These are phyloP conservation scores for Debaryomyces udenii DNA, from an alignment of 1,139 yeast genomes.

Conservation along the genomic window DNA sequence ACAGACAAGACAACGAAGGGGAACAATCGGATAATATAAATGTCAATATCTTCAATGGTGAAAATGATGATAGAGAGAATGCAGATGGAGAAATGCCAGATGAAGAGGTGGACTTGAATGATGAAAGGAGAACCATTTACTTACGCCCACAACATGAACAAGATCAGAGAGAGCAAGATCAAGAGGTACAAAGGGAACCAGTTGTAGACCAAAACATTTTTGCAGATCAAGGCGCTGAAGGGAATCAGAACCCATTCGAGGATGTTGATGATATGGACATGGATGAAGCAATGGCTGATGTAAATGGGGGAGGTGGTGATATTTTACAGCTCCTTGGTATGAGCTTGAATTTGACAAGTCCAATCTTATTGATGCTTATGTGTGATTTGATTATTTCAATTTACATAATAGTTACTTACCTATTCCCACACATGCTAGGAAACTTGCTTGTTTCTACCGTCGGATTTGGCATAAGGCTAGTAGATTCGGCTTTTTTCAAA, in stretches of 20 bases:
- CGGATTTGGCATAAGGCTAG: constrained; percentile 12
- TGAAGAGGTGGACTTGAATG: constrained; percentile 12
- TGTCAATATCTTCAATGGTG: constrained; percentile 5
- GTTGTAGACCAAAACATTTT: constrained; percentile 11
- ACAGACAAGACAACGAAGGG: constrained; percentile 9
- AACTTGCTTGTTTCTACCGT: constrained; percentile 26
- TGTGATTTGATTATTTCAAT: constrained; percentile 47
- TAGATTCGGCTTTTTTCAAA: constrained; percentile 3
- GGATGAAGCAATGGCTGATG: constrained; percentile 13
- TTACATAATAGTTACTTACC: constrained; percentile 51
- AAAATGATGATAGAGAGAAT: constrained; percentile 12
- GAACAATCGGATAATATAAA: constrained; percentile 9
- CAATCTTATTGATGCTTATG: constrained; percentile 37
- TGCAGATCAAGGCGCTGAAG: constrained; percentile 14
- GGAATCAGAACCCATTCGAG: constrained; percentile 7
- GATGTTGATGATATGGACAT: constrained; percentile 11
- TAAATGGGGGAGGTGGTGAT: constrained; percentile 25
- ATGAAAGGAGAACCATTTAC: constrained; percentile 11
- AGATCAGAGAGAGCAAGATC: constrained; percentile 1
- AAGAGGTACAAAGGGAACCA: constrained; percentile 3
- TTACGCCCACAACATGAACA: constrained; percentile 10
- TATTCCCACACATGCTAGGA: constrained; percentile 60
- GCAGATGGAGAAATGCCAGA: constrained; percentile 9
- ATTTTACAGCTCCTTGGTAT: constrained; percentile 43
- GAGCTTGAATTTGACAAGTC: constrained; percentile 37